Evolutionary conservation across 2,329 filamentous ascomycete genomes (phyloP), one percentile per base, ranked within the genome.

Genomic region (Diaporthe citriasiana): DNA sequence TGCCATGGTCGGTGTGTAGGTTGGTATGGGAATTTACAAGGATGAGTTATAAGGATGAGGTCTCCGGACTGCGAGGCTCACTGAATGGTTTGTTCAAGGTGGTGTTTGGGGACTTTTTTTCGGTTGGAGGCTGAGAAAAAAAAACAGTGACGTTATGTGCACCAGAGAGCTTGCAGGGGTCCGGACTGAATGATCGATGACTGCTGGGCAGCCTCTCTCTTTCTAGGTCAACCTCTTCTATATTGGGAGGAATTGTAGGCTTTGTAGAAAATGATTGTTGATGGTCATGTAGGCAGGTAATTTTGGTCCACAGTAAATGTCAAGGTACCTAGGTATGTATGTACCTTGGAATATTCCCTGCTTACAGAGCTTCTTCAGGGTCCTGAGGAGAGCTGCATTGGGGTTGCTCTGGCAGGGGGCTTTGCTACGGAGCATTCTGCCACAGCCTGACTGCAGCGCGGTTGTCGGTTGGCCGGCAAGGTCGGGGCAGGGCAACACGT

Each of bases 81-180:
- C 51, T 35, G n/a, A 19, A 22, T 35, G n/a, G 57, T 38, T 57
- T 45, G 38, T 56, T 50, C 10, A 45, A 45, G 25, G 45, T 4
- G 51, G 51, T 47, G 33, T 7, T n/a, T 71, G 57, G 45, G 38
- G 15, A 55, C 56, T 53, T 63, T 55, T 63, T 63, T 51, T 53
- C 35, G 13, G 35, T 33, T 33, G 42, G 17, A 35, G 17, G 25
- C 47, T 59, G 22, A 10, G 40, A 40, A 38, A 47, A 56, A 56
- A 63, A 63, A 30, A 8, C 56, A 45, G 56, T 71, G 56, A 71
- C 56, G 53, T 71, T 27, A 71, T 63, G 70, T 53, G 38, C 30
- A 71, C 56, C 25, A 12, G 12, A 50, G 51, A 47, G 42, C 70
- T 65, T 68, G n/a, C 63, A 68, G 47, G 63, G 63, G 22, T 68